Evolutionary conservation across 306 rosid species (phyloP).

Genomic region (Clitoria ternatea): DNA sequence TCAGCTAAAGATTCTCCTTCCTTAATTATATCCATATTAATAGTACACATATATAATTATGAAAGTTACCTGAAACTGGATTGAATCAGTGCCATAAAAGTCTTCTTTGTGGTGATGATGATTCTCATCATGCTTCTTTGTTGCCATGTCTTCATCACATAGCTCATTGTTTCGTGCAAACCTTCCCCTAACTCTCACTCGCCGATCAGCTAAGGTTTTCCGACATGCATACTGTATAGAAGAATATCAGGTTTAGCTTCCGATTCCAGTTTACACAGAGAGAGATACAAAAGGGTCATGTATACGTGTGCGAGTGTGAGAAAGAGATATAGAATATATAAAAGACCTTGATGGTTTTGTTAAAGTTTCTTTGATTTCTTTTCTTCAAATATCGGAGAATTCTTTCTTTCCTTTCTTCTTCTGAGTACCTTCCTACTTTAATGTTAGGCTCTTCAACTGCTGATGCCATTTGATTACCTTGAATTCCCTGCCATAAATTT

Average conservation of each 20-base stretch:
- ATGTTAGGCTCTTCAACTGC: constrained; percentile 57
- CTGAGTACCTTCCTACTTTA: constrained; percentile 83
- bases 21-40: constrained; percentile 1
- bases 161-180: constrained; percentile 79
- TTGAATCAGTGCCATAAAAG: constrained; percentile 32
- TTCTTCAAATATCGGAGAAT: constrained; percentile 87
- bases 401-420: constrained; percentile 84
- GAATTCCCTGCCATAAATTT: constrained; percentile 43
- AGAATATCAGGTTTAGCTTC: neutral
- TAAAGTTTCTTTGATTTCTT: constrained; percentile 94
- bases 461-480: constrained; percentile 50
- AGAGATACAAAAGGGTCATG: neutral
- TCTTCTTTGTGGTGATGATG: constrained; percentile 33
- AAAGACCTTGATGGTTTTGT: constrained; percentile 72
- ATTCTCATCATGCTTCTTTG: constrained; percentile 33
- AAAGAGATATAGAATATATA: neutral
- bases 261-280: neutral
- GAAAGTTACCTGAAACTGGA: constrained; percentile 46
- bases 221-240: constrained; percentile 85
- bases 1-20: neutral
- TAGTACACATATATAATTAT: neutral
- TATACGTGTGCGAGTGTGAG: neutral
- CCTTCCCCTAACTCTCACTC: constrained; percentile 94
- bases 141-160: constrained; percentile 36
- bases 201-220: constrained; percentile 88